These are phyloP conservation scores for Platanus orientalis DNA, from an alignment of 164 flowering plant genomes.

Conservation along the genomic window DNA sequence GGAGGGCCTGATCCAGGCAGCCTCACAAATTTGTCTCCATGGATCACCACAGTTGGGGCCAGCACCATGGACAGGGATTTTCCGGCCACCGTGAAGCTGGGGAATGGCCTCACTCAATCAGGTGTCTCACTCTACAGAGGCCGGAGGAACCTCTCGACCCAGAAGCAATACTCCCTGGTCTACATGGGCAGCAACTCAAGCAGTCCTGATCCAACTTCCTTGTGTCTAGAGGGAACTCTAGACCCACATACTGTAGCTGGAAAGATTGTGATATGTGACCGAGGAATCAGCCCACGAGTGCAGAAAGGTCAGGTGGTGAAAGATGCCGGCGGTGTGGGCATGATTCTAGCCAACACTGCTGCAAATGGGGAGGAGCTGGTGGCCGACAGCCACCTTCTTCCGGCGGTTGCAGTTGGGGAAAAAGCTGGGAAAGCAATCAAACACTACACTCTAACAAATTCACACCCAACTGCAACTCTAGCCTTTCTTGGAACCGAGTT, in stretches of 20 bases:
- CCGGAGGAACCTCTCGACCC: constrained; percentile 18
- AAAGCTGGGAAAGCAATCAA: constrained; percentile 33
- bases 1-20: constrained; percentile 60
- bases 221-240: constrained; percentile 54
- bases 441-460: constrained; percentile 24
- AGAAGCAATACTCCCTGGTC: constrained; percentile 40
- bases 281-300: constrained; percentile 49
- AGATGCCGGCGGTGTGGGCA: constrained; percentile 48
- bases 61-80: constrained; percentile 72
- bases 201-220: constrained; percentile 43
- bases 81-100: constrained; percentile 49
- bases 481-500: constrained; percentile 38
- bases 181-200: constrained; percentile 50
- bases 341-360: constrained; percentile 45
- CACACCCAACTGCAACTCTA: constrained; percentile 34
- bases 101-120: constrained; percentile 24
- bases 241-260: constrained; percentile 33
- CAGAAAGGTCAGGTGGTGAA: constrained; percentile 54
- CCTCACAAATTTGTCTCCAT: constrained; percentile 61
- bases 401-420: constrained; percentile 49
- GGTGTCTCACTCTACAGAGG: constrained; percentile 68
- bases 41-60: constrained; percentile 71
- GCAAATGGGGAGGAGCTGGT: constrained; percentile 52
- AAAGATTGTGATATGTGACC: constrained; percentile 54
- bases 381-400: constrained; percentile 51